Evolutionary conservation across 2,329 filamentous ascomycete species (phyloP).

Genomic region (Colletotrichum ledebouriae): DNA sequence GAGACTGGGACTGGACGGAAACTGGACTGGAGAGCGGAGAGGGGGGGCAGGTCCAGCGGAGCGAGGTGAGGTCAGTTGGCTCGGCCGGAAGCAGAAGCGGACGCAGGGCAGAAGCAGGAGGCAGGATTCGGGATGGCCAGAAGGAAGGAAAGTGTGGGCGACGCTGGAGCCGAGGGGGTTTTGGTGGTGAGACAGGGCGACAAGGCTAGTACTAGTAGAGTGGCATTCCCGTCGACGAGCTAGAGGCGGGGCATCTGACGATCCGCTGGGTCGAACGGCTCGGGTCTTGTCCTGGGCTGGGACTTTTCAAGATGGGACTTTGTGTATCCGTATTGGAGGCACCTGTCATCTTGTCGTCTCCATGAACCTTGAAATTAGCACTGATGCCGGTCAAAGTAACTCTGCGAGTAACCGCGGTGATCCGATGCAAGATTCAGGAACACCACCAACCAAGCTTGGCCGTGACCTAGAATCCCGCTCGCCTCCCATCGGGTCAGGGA

Average conservation of each 20-base stretch:
- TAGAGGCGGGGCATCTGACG: constrained; percentile 39
- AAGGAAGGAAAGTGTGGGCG: constrained; percentile 25
- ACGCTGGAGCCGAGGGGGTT: constrained; percentile 27
- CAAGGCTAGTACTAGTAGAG: not conserved
- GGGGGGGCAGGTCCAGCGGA: not conserved
- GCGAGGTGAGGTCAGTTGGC: constrained; percentile 10
- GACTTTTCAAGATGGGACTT: not conserved
- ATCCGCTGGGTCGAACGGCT: constrained; percentile 29
- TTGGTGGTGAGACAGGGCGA: constrained; percentile 47
- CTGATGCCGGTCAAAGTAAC: not conserved
- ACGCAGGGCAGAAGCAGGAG: constrained; percentile 1
- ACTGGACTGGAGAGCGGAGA: not conserved
- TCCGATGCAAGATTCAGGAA: constrained; percentile 35
- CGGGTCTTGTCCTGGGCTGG: constrained; percentile 15
- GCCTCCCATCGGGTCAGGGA: constrained; percentile 12
- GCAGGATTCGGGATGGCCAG: constrained; percentile 6
- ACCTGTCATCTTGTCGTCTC: not conserved
- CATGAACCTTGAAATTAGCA: not conserved
- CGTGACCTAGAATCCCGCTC: constrained; percentile 20
- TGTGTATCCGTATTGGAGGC: not conserved
- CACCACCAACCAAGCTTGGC: constrained; percentile 19
- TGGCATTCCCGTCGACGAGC: constrained; percentile 5
- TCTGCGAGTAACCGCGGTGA: constrained; percentile 19
- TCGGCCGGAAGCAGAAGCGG: constrained; percentile 28
- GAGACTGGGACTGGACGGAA: constrained; percentile 3